Evolutionary conservation across 2,329 filamentous ascomycete species (phyloP), one percentile per base, ranked within the genome.

Genomic region (Diaporthe velutina): DNA sequence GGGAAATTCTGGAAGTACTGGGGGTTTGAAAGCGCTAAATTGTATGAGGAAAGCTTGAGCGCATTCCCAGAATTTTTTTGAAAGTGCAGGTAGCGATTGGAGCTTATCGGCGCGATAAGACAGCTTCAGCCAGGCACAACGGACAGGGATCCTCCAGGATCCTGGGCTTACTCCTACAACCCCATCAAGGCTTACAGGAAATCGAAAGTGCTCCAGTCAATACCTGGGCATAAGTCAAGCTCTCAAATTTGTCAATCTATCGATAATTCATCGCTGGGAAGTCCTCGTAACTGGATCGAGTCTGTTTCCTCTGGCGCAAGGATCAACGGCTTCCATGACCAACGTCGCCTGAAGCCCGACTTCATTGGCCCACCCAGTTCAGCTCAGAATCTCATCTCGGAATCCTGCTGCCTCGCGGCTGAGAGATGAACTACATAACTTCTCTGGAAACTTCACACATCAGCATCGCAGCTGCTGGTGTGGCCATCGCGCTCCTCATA

Each of bases 401-500:
- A 72, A 30, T 50, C 54, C 57, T 42, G 1, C 61, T 68, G 58
- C 15, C 64, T 50, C 17, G n/a, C 17, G 42, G 42, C 58, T 64
- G 60, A 50, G 57, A 55, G 19, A 80, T 80, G 78, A 78, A 80
- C 52, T 71, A 68, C 45, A 48, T 78, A 28, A 73, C 75, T 42
- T 68, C 71, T 25, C 61, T 77, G 58, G 74, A 73, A 57, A 77
- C 77, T 6, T 75, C 78, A 5, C 73, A 79, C 17, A 35, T 80
- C 61, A 77, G 77, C 12, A 71, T 80, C 19, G 78, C 80, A 15
- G 76, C 81, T 15, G 80, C 82, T 19, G 78, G 80, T 38, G 50
- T 85, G 67, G 76, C 84, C 42, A 82, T 83, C 17, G 66, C 86
- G 19, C 66, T 84, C 38, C 76, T 84, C 45, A 82, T 83, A 17